Base-by-base conservation (phyloP, 768 basidiomycete species). In the Amanita rubescens region DNA sequence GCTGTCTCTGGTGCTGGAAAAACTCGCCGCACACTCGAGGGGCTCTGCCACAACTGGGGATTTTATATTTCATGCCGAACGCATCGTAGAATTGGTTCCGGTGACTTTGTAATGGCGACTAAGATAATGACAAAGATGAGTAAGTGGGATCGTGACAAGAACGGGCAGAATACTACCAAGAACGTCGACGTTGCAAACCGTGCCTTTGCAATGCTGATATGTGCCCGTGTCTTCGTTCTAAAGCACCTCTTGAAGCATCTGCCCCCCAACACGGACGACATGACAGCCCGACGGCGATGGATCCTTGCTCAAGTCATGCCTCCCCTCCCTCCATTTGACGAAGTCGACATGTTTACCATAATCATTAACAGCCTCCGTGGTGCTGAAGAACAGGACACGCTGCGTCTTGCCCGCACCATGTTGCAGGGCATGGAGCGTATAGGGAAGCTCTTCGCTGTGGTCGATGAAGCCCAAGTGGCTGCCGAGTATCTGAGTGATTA, bases 401-500 rank as follows among this genome's bases (percentile, higher is more conserved):
- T 54, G n/a, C 1, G 17, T 34, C 37, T 55, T 51, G 34, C 17
- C 49, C 25, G 34, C 22, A 15, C 42, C 49, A 55, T 51, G 44
- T 22, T 55, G 46, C 24, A 17, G 25, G 22, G n/a, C 24, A 45
- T 27, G 24, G 35, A 11, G n/a, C 44, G 24, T 24, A 47, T 25
- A 19, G 38, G 38, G 27, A 17, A 15, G 27, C 39, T 55, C 30
- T 58, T 58, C 20, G 54, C 51, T n/a, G 57, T 58, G 49, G 30
- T 58, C 54, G 54, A 58, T 45, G 57, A 58, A 50, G 57, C 44
- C 19, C 57, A 58, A 45, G 57, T 42, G 49, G 57, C 57, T 45
- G 54, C 57, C 39, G 44, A 55, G 19, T 19, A 51, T 38, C 43
- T 51, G 27, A 42, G 24, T 45, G 17, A 52, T 24, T 58, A 15